A percentile compares a stretch with the other conserved stretches of the same genome.
phyloP scores from a whole-genome alignment of 352 stramenopile species.

The Halophytophthora batemanensis region DNA sequence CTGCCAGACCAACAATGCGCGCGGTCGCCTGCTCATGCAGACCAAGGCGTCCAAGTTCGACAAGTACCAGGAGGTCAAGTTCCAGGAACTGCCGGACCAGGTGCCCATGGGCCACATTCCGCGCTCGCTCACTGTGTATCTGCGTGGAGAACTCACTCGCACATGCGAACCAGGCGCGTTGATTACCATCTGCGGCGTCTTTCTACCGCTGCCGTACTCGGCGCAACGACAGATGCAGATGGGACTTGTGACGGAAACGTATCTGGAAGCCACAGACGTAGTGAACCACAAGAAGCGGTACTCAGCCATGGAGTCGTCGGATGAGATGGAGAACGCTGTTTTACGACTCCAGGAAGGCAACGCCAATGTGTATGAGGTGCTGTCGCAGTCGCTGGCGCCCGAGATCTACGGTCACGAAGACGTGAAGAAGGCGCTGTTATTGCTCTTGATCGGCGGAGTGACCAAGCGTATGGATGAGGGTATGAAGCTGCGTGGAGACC shows the following conservation, averaged over 20 bases:
- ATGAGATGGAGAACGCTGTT: constrained; percentile 81
- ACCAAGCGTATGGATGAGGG: constrained; percentile 89
- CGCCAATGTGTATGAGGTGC: constrained; percentile 88
- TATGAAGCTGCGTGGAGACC: constrained; percentile 97
- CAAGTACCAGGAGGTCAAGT: constrained; percentile 99
- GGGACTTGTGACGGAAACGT: constrained; percentile 97
- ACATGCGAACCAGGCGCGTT: constrained; percentile 94
- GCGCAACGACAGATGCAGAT: constrained; percentile 95
- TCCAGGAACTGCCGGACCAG: constrained; percentile 92
- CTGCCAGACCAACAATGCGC: constrained; percentile 81
- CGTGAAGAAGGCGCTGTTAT: constrained; percentile 98
- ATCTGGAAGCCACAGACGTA: constrained; percentile 95
- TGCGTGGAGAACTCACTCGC: constrained; percentile 92
- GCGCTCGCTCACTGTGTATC: constrained; percentile 90
- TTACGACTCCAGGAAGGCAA: constrained; percentile 60
- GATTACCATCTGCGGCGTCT: constrained; percentile 96
- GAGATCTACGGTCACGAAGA: constrained; percentile 99
- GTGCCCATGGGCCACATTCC: constrained; percentile 99
- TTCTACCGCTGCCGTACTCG: constrained; percentile 91
- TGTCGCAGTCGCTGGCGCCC: constrained; percentile 96
- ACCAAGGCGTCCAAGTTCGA: constrained; percentile 98
- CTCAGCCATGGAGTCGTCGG: constrained; percentile 88
- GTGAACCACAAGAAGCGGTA: constrained; percentile 98
- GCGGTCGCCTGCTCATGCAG: constrained; percentile 91
- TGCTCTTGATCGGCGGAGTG: constrained; percentile 95